Percentiles rank a stretch among this genome's conserved stretches.
Conservation (phyloP, 352 stramenopile genomes). For the Phytophthora brassicae region DNA sequence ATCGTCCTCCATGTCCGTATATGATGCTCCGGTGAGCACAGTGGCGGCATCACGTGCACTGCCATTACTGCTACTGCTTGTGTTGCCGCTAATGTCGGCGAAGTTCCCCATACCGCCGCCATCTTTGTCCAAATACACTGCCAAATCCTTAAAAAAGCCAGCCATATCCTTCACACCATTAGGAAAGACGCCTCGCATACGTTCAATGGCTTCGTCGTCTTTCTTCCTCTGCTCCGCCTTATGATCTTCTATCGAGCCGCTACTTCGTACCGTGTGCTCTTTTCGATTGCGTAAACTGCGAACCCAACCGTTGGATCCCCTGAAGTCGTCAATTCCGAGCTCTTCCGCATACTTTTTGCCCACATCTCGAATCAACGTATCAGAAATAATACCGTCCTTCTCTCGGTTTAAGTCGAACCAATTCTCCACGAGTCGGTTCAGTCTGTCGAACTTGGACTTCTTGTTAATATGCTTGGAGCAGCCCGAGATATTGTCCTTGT, state of each 20-base stretch:
- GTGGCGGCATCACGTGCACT: slow-evolving; percentile 20
- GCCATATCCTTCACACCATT: slow-evolving; percentile 75
- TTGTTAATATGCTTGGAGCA: slow-evolving; percentile 88
- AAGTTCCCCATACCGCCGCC: slow-evolving; percentile 30
- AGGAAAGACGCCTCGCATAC: slow-evolving; percentile 67
- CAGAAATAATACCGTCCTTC: slow-evolving; percentile 66
- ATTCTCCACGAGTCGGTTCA: slow-evolving; percentile 80
- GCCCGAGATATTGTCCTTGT: slow-evolving; percentile 84
- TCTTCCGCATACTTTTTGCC: slow-evolving; percentile 74
- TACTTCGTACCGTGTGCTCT: slow-evolving; percentile 53
- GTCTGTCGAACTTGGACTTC: slow-evolving; percentile 86
- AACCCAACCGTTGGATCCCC: slow-evolving; percentile 80
- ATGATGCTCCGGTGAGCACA: slow-evolving; percentile 27
- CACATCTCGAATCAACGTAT: slow-evolving; percentile 77
- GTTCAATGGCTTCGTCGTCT: slow-evolving; percentile 72
- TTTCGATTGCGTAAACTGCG: slow-evolving; percentile 80
- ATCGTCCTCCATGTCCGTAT: slow-evolving; percentile 40
- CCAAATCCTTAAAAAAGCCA: slow-evolving; percentile 75
- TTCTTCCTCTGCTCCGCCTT: slow-evolving; percentile 67
- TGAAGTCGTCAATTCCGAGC: slow-evolving; percentile 74
- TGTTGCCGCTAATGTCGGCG: slow-evolving; percentile 15
- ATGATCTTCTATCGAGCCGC: slow-evolving; percentile 52
- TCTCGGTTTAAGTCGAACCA: slow-evolving; percentile 83
- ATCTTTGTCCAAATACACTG: slow-evolving; percentile 69
- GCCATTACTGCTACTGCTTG: slow-evolving; percentile 17